Conservation (phyloP, 2,329 filamentous ascomycete genomes). For the Aphanoascus verrucosus region DNA sequence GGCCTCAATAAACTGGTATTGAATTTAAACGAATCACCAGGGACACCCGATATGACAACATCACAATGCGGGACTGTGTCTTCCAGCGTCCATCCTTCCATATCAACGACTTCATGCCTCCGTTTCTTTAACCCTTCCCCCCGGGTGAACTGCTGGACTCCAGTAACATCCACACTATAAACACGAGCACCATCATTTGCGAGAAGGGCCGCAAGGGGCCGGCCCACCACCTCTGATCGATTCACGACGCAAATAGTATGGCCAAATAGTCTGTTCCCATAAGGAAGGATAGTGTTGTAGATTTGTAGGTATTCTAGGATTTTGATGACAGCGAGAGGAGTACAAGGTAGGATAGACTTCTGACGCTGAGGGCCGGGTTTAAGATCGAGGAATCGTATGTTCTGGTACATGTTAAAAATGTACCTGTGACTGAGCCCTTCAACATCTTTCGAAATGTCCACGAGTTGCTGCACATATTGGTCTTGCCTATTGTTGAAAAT, state of each 20-base stretch:
- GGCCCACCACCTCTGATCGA: slow-evolving; percentile 86
- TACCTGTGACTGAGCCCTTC: slow-evolving; percentile 89
- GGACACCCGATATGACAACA: slow-evolving; percentile 89
- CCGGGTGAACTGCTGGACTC: slow-evolving; percentile 83
- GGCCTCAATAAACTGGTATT: slow-evolving; percentile 72
- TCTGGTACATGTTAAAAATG: slow-evolving; percentile 99
- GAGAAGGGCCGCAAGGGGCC: slow-evolving; percentile 80
- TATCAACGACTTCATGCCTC: slow-evolving; percentile 76
- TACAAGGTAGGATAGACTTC: slow-evolving; percentile 92
- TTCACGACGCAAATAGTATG: slow-evolving; percentile 96
- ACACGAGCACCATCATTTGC: slow-evolving; percentile 94
- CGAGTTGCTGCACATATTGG: slow-evolving; percentile 90
- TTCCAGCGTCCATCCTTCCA: slow-evolving; percentile 66
- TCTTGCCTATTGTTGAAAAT: slow-evolving; percentile 89
- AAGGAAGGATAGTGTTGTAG: slow-evolving; percentile 88
- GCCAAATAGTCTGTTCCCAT: slow-evolving; percentile 85
- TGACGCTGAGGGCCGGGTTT: slow-evolving; percentile 54
- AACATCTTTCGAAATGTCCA: slow-evolving; percentile 82
- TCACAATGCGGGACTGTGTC: slow-evolving; percentile 80
- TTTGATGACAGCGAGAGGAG: slow-evolving; percentile 90
- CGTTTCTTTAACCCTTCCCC: slow-evolving; percentile 76
- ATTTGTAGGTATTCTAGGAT: slow-evolving; percentile 91
- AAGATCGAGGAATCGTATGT: slow-evolving; percentile 83
- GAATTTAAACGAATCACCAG: slow-evolving; percentile 79
- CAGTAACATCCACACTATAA: slow-evolving; percentile 86